phyloP scores from a whole-genome alignment of 2,329 filamentous ascomycete species.

The Leptographium wingfieldii region DNA sequence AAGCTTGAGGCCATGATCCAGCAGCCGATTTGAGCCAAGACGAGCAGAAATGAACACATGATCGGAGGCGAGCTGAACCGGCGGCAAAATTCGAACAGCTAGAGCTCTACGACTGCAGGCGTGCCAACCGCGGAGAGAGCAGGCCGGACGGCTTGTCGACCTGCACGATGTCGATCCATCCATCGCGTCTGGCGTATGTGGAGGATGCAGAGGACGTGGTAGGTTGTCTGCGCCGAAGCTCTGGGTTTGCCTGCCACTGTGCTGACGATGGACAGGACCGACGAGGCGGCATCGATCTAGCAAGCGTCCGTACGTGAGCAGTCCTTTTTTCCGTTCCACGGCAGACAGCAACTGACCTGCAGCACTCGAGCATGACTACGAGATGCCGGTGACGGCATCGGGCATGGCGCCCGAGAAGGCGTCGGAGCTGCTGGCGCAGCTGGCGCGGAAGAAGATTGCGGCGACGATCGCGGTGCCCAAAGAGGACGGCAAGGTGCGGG shows the following conservation, averaged over 20 bases:
- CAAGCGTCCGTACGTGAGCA: constrained; percentile 30
- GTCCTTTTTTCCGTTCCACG: no score
- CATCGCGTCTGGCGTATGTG: constrained; percentile 83
- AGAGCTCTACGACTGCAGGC: neutral
- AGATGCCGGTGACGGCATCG: constrained; percentile 50
- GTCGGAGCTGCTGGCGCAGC: constrained; percentile 73
- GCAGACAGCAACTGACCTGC: neutral
- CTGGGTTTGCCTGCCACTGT: no score
- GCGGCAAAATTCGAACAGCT: neutral
- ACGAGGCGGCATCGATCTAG: constrained; percentile 21
- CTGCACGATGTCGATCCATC: constrained; percentile 54
- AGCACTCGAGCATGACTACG: constrained; percentile 68
- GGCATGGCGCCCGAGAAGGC: constrained; percentile 70
- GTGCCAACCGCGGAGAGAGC: neutral
- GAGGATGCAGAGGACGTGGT: constrained; percentile 43
- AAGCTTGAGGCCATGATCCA: no score
- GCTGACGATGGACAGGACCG: neutral
- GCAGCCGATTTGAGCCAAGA: no score
- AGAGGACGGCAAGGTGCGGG: constrained; percentile 76
- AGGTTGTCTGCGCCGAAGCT: constrained; percentile 18
- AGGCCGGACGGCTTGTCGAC: neutral
- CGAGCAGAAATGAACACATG: no score
- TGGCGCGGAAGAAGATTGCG: constrained; percentile 80
- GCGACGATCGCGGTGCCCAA: constrained; percentile 83
- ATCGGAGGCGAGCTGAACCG: neutral